A percentile compares a stretch with the other conserved stretches of the same genome.
Conservation (phyloP, 1,284 basidiomycete species). For the Microbotryum saponariae region DNA sequence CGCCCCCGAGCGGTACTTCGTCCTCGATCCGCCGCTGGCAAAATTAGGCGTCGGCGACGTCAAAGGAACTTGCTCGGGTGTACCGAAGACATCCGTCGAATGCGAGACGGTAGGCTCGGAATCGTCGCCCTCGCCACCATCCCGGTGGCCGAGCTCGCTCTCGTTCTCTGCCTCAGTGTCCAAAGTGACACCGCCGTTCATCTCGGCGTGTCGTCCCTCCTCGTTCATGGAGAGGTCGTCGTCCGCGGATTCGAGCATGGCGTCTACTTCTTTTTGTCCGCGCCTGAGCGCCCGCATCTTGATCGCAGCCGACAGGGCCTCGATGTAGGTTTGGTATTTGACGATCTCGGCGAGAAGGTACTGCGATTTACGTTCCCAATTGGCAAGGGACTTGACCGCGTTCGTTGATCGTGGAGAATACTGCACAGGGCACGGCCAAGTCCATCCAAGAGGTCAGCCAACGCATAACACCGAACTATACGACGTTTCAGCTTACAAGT, state of each 20-base stretch:
- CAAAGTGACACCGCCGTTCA: background rate
- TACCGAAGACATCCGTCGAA: no score
- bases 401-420: constrained; percentile 70
- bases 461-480: background rate
- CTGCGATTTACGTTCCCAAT: constrained; percentile 87
- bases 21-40: no score
- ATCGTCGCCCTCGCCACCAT: no score
- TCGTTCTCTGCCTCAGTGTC: no score
- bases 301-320: constrained; percentile 74
- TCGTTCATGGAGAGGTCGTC: constrained; percentile 13
- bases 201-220: background rate
- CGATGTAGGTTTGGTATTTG: constrained; percentile 93
- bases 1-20: no score
- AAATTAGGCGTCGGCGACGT: no score
- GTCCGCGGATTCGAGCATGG: constrained; percentile 27
- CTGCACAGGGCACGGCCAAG: constrained; percentile 45
- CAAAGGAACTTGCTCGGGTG: no score
- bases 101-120: no score
- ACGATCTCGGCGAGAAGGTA: constrained; percentile 83
- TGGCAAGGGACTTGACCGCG: constrained; percentile 65
- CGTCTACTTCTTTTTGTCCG: constrained; percentile 30
- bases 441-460: background rate
- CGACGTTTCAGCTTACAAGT: constrained; percentile 54
- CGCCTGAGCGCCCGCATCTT: constrained; percentile 45
- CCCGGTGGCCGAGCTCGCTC: no score